phyloP scores from a whole-genome alignment of 2,329 filamentous ascomycete species.

The Neonectria sp. region DNA sequence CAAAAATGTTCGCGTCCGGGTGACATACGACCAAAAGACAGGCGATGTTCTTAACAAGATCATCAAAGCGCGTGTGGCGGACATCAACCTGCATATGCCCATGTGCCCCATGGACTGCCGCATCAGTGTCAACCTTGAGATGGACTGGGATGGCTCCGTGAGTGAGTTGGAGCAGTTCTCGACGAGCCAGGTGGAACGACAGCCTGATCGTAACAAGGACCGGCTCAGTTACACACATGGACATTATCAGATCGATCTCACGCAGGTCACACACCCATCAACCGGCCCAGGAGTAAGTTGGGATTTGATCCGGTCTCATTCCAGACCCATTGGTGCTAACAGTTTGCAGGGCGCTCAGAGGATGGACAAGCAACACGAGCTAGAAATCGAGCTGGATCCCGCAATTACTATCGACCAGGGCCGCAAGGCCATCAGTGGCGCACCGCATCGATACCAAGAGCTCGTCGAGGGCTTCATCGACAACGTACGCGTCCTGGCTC shows the following conservation, averaged over 20 bases:
- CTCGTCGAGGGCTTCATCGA: conserved; percentile 82
- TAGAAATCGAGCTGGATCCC: conserved; percentile 84
- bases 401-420: conserved; percentile 77
- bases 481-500: conserved; percentile 75
- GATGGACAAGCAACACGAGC: conserved; percentile 79
- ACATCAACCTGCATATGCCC: conserved; percentile 90
- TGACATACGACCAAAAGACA: conserved; percentile 83
- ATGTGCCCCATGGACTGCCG: conserved; percentile 87
- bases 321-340: conserved; percentile 23
- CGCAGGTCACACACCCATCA: conserved; percentile 79
- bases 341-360: conserved; percentile 55
- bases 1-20: conserved; percentile 66
- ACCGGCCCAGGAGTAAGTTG: conserved; percentile 57
- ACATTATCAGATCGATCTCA: conserved; percentile 91
- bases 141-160: conserved; percentile 82
- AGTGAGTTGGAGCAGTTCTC: conserved; percentile 65
- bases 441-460: conserved; percentile 74
- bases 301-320: too few species aligned
- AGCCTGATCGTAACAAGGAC: conserved; percentile 84
- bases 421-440: conserved; percentile 64
- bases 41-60: conserved; percentile 83
- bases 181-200: conserved; percentile 55
- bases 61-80: conserved; percentile 89
- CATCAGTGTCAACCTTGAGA: conserved; percentile 95
- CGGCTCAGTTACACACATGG: conserved; percentile 92